Conservation (phyloP, 441 rosid genomes). For the Manihot esculenta region DNA sequence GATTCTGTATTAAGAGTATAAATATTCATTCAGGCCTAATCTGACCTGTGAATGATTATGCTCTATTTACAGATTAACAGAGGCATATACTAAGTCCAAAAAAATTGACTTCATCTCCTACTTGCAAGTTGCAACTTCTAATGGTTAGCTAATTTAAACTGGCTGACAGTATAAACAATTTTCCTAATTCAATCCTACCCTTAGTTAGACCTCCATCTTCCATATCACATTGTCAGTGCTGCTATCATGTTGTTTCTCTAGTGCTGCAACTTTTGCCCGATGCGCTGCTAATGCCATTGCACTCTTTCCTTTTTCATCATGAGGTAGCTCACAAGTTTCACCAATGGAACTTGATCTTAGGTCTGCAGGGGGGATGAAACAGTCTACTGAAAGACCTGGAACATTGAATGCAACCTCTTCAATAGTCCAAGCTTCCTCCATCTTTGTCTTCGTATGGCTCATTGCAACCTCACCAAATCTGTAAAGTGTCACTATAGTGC, state of each 20-base stretch:
- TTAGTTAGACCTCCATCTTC: slow-evolving; percentile 53
- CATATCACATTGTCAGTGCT: slow-evolving; percentile 39
- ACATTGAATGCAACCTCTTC: slow-evolving; percentile 95
- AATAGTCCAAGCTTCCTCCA: slow-evolving; percentile 91
- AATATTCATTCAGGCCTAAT: slow-evolving; percentile 38
- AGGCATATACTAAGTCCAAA: slow-evolving; percentile 46
- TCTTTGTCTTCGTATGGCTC: slow-evolving; percentile 90
- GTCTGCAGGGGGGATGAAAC: slow-evolving; percentile 89
- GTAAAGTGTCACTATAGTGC: slow-evolving; percentile 73
- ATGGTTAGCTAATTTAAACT: slow-evolving; percentile 42
- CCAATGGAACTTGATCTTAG: slow-evolving; percentile 50
- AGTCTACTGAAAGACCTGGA: slow-evolving; percentile 80
- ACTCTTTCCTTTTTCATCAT: slow-evolving; percentile 60
- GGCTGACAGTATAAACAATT: slow-evolving; percentile 49
- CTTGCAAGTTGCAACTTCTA: slow-evolving; percentile 35
- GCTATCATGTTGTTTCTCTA: slow-evolving; percentile 45
- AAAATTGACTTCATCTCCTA: slow-evolving; percentile 34
- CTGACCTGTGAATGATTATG: slow-evolving; percentile 46
- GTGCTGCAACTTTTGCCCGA: slow-evolving; percentile 67
- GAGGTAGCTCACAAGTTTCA: slow-evolving; percentile 62
- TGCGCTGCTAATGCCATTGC: slow-evolving; percentile 41
- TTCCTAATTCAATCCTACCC: slow-evolving; percentile 31
- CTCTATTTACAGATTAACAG: slow-evolving; percentile 69
- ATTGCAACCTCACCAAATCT: slow-evolving; percentile 84
- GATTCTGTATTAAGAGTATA: slow-evolving; percentile 52